Conservation (phyloP, 2,329 filamentous ascomycete species). For the Botrytis pseudocinerea region DNA sequence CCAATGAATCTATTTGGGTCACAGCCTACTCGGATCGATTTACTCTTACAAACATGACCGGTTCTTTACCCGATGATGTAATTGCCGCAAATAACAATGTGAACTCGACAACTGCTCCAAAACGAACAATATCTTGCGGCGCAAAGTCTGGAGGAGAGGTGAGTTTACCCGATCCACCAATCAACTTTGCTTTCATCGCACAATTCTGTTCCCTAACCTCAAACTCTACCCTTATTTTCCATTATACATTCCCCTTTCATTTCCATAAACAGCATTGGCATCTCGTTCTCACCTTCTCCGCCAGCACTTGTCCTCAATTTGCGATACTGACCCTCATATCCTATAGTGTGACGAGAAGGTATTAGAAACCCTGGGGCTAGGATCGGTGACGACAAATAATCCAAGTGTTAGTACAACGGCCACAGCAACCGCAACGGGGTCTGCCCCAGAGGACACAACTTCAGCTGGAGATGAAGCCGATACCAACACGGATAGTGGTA, state of each 20-base stretch:
- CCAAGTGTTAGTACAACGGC: background rate
- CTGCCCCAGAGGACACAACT: background rate
- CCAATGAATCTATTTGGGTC: constrained; percentile 21
- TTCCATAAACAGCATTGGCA: background rate
- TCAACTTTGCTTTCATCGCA: background rate
- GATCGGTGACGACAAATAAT: background rate
- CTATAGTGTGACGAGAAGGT: constrained; percentile 12
- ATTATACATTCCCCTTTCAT: background rate
- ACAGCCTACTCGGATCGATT: constrained; percentile 20
- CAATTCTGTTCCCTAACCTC: background rate
- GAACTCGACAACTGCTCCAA: background rate
- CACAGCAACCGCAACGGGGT: background rate
- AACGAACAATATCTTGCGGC: constrained; percentile 10
- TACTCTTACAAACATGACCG: constrained; percentile 16
- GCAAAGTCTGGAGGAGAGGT: constrained; percentile 5
- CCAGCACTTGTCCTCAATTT: background rate
- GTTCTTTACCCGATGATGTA: constrained; percentile 8
- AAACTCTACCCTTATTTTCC: background rate
- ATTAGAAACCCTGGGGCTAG: background rate
- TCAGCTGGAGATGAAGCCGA: background rate
- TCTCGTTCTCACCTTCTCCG: background rate
- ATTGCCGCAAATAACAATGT: constrained; percentile 8
- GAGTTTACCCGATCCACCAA: background rate
- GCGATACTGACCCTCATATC: background rate
- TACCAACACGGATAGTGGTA: background rate